Evolutionary conservation across 73 alveolate genomes (phyloP).

Genomic region (Stentor coeruleus): DNA sequence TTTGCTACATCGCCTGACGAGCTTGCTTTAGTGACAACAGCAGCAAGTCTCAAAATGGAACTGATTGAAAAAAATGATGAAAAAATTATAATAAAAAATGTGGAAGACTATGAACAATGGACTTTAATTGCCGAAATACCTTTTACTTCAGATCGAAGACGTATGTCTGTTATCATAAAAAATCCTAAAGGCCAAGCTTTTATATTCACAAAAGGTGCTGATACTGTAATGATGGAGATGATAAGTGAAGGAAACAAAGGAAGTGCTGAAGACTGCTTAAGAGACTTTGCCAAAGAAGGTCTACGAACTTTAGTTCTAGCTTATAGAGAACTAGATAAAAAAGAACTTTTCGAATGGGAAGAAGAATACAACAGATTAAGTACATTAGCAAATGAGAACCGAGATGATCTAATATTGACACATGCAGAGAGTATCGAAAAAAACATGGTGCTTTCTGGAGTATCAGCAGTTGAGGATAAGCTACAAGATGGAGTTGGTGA

Average conservation of each 20-base stretch:
- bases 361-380: conserved; percentile 7
- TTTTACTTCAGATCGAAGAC: conserved; percentile 89
- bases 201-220: conserved; percentile 75
- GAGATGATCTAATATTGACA: conserved; percentile 37
- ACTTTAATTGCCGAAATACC: conserved; percentile 70
- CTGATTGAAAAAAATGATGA: not conserved
- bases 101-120: conserved; percentile 39
- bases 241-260: not conserved
- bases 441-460: conserved; percentile 32
- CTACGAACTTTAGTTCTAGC: conserved; percentile 90
- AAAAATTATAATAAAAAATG: not conserved
- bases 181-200: conserved; percentile 59
- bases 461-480: conserved; percentile 90
- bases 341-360: conserved; percentile 26
- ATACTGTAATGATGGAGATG: conserved; percentile 50
- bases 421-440: conserved; percentile 55
- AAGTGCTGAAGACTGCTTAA: conserved; percentile 35
- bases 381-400: conserved; percentile 26
- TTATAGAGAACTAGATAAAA: conserved; percentile 46
- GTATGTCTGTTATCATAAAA: conserved; percentile 85
- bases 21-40: conserved; percentile 88
- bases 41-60: conserved; percentile 41
- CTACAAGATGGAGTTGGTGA: conserved; percentile 89
- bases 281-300: conserved; percentile 84
- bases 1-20: conserved; percentile 92